phyloP scores from a whole-genome alignment of 1,284 basidiomycete species.

The Gomphus sp. region DNA sequence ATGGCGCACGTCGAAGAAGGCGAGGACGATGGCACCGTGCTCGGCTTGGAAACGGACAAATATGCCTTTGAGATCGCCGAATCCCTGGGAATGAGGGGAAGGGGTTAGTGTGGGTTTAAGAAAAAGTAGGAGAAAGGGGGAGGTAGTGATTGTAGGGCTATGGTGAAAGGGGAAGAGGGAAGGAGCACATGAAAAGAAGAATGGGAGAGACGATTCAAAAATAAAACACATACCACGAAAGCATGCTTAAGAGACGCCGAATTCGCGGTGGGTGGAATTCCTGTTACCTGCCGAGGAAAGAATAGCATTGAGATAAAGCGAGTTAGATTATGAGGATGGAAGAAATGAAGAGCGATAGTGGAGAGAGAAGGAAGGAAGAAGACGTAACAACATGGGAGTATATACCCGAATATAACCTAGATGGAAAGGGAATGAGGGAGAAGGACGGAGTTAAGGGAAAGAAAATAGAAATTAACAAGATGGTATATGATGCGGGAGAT shows the following conservation, averaged over 20 bases:
- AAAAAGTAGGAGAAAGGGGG: neutral
- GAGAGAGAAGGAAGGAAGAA: neutral
- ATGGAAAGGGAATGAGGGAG: no score
- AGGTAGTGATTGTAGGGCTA: neutral
- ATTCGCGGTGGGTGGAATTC: constrained; percentile 11
- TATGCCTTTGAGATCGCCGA: constrained; percentile 28
- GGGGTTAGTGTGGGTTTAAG: no score
- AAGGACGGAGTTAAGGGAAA: neutral
- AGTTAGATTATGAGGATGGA: no score
- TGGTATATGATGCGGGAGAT: no score
- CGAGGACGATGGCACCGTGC: constrained; percentile 39
- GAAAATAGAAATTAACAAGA: no score
- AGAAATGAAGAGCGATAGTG: no score
- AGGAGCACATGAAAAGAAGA: neutral
- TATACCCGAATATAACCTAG: no score
- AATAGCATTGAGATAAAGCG: no score
- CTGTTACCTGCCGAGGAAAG: no score
- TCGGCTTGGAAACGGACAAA: constrained; percentile 37
- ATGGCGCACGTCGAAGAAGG: constrained; percentile 53
- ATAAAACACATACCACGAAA: constrained; percentile 8
- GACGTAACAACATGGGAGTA: no score
- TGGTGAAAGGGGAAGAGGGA: neutral
- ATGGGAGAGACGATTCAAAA: no score
- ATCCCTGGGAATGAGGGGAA: neutral
- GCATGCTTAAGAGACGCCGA: constrained; percentile 10